Conservation (phyloP, 2,329 filamentous ascomycete species). For the Monosporascus sp. region DNA sequence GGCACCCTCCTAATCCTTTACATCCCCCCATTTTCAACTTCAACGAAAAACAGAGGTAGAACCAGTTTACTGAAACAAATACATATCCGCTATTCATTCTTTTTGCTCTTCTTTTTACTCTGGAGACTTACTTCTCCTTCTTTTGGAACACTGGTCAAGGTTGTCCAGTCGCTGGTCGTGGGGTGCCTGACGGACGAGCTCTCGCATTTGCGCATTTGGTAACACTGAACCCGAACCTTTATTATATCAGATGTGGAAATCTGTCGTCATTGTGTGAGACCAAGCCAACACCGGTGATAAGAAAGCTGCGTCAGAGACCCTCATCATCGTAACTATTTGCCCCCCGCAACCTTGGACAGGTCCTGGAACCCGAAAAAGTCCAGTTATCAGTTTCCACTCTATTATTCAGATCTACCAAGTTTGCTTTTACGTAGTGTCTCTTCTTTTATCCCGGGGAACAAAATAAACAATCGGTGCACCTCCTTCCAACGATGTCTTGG, state of each 20-base stretch:
- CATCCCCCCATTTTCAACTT: too few relatives aligned
- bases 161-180: too few relatives aligned
- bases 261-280: background rate
- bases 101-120: too few relatives aligned
- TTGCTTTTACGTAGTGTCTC: too few relatives aligned
- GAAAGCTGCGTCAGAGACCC: background rate
- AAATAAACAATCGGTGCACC: background rate
- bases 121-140: too few relatives aligned
- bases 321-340: background rate
- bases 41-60: too few relatives aligned
- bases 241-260: background rate
- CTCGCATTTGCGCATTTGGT: background rate
- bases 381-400: background rate
- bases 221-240: background rate
- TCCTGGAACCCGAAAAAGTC: background rate
- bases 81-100: too few relatives aligned
- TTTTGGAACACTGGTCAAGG: too few relatives aligned
- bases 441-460: background rate
- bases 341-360: background rate
- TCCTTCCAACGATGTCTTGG: constrained; percentile 44
- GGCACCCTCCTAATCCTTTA: too few relatives aligned
- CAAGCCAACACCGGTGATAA: background rate
- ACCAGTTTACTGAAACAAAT: too few relatives aligned
- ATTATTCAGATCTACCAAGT: background rate
- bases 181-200: too few relatives aligned